Evolutionary conservation across 192 early-diverging fungal genomes (phyloP).

Genomic region (Linnemannia hyalina): DNA sequence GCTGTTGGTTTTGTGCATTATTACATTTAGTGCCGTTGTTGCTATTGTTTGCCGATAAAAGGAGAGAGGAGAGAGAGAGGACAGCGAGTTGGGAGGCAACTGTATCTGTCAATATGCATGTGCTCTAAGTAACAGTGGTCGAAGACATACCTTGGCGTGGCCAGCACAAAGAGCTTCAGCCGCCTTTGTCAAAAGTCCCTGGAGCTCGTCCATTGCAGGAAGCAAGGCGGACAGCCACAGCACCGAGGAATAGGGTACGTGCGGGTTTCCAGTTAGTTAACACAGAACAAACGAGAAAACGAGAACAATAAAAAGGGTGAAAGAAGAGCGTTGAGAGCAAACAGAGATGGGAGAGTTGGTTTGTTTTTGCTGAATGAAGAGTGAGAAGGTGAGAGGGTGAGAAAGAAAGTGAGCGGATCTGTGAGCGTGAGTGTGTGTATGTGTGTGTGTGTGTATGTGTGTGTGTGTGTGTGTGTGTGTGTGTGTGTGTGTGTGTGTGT

Average conservation of each 20-base stretch:
- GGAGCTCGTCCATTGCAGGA: slow-evolving; percentile 47
- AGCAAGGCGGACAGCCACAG: slow-evolving; percentile 14
- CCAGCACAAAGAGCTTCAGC: slow-evolving; percentile 46
- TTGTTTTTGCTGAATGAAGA: not conserved
- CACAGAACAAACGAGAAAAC: not conserved
- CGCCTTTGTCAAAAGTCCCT: slow-evolving; percentile 42
- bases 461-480: not conserved
- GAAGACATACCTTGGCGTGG: slow-evolving; percentile 52
- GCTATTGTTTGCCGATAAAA: not conserved
- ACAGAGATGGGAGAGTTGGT: not conserved
- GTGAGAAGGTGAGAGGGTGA: not conserved
- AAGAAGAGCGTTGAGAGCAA: not conserved
- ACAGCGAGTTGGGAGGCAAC: not conserved
- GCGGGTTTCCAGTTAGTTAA: not conserved
- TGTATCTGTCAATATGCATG: not conserved
- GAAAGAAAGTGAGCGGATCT: not conserved
- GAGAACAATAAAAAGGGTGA: not conserved
- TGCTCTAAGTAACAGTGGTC: not conserved
- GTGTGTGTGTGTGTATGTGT: not conserved
- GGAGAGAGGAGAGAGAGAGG: not conserved
- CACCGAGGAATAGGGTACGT: slow-evolving; percentile 4
- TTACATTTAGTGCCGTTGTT: not conserved
- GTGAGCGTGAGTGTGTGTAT: too few relatives aligned
- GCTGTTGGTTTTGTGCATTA: not conserved
- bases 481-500: not conserved